A percentile compares a stretch with the other conserved stretches of the same genome.
Evolutionary conservation across 305 asterid genomes (phyloP).

Genomic region (Coffea humblotiana): DNA sequence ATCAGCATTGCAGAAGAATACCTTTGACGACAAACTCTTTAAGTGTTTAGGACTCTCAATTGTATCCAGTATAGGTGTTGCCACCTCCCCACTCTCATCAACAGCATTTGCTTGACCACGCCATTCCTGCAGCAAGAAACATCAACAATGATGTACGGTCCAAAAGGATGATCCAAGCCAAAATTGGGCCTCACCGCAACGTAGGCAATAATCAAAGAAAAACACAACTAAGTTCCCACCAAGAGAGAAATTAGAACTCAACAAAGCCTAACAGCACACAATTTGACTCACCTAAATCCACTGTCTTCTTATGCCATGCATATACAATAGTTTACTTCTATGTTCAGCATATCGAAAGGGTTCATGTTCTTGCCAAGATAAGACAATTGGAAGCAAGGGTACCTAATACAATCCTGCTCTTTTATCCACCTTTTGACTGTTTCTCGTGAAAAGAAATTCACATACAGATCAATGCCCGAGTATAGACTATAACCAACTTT

Average conservation of each 20-base stretch:
- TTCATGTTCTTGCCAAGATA: not conserved
- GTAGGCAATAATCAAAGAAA: not conserved
- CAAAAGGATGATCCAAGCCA: not conserved
- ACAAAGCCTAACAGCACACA: not conserved
- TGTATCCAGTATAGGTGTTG: constrained; percentile 74
- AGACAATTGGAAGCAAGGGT: not conserved
- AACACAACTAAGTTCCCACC: not conserved
- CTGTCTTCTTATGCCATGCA: not conserved
- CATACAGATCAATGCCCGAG: no score
- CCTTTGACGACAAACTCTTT: constrained; percentile 73
- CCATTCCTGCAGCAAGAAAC: constrained; percentile 45
- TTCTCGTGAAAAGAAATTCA: not conserved
- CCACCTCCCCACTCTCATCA: constrained; percentile 42
- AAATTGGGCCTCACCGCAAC: not conserved
- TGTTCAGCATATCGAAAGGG: not conserved
- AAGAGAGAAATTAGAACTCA: not conserved
- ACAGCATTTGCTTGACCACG: constrained; percentile 37
- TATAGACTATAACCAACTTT: not conserved
- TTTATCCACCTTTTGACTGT: not conserved
- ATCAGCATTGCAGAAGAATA: constrained; percentile 17
- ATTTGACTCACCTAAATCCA: not conserved
- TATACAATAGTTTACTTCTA: no score
- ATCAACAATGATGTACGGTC: constrained; percentile 13
- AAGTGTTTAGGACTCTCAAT: constrained; percentile 70
- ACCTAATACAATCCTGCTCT: not conserved